These are phyloP conservation scores for Ogataea nitratoaversa DNA, from an alignment of 805 yeast species.

Conservation along the genomic window DNA sequence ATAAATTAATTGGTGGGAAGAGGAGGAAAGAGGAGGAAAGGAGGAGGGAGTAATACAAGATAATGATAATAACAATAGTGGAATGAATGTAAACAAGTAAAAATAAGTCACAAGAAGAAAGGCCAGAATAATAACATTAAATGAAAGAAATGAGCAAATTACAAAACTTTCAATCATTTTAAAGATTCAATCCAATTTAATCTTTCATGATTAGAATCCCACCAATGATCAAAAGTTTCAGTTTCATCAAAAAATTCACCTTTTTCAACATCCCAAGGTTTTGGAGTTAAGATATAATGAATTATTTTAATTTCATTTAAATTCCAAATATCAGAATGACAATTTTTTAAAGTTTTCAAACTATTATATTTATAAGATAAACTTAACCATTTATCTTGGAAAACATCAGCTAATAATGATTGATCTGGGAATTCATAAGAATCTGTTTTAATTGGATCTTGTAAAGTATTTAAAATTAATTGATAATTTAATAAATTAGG, in stretches of 20 bases:
- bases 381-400: slow-evolving; percentile 46
- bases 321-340: slow-evolving; percentile 47
- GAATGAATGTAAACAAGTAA: no score
- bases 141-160: no score
- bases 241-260: slow-evolving; percentile 35
- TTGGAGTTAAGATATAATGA: slow-evolving; percentile 55
- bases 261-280: slow-evolving; percentile 51
- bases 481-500: slow-evolving; percentile 37
- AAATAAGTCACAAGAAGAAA: no score
- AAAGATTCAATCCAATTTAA: slow-evolving; percentile 3
- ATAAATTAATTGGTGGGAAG: no score
- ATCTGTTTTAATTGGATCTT: slow-evolving; percentile 33
- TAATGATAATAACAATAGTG: no score
- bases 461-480: slow-evolving; percentile 38
- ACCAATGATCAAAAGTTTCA: slow-evolving; percentile 48
- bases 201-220: slow-evolving; percentile 40
- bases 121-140: no score
- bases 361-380: slow-evolving; percentile 52
- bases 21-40: no score
- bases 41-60: no score
- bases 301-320: slow-evolving; percentile 47
- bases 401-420: slow-evolving; percentile 50
- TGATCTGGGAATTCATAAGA: slow-evolving; percentile 57
- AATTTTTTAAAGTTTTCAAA: slow-evolving; percentile 44
- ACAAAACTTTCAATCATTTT: no score